These are phyloP conservation scores for Hirsutella thompsonii DNA, from an alignment of 2,329 filamentous ascomycete species.

Conservation along the genomic window DNA sequence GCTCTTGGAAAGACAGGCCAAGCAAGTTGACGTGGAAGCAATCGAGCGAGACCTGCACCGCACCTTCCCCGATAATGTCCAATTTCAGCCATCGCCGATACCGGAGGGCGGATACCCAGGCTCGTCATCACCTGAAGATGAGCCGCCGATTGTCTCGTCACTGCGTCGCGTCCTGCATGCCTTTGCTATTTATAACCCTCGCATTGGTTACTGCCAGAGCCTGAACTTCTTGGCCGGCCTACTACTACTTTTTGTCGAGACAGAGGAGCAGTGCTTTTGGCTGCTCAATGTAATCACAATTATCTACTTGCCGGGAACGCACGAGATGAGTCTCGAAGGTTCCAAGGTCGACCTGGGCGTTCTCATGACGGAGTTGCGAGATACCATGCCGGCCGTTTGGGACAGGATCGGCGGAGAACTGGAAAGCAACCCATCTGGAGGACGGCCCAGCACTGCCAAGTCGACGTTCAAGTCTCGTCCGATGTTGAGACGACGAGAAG, in stretches of 20 bases:
- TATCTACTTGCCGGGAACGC: constrained; percentile 78
- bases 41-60: constrained; percentile 90
- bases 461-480: constrained; percentile 23
- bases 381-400: constrained; percentile 74
- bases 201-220: constrained; percentile 90
- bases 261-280: constrained; percentile 87
- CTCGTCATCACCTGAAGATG: constrained; percentile 22
- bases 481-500: constrained; percentile 25
- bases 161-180: constrained; percentile 78
- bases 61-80: constrained; percentile 88
- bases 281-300: constrained; percentile 86
- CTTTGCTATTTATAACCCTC: constrained; percentile 81
- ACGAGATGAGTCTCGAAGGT: constrained; percentile 80
- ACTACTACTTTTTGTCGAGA: constrained; percentile 72
- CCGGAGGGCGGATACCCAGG: constrained; percentile 14
- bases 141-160: constrained; percentile 68
- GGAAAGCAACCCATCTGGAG: constrained; percentile 31
- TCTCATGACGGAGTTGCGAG: constrained; percentile 74
- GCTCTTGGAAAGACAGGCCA: constrained; percentile 51
- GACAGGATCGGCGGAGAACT: constrained; percentile 74
- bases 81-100: constrained; percentile 57
- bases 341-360: constrained; percentile 92
- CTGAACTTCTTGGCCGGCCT: constrained; percentile 91
- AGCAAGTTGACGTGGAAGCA: constrained; percentile 67
- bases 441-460: constrained; percentile 21